phyloP scores from a whole-genome alignment of 1,139 yeast genomes.

The Pichia sp. region DNA sequence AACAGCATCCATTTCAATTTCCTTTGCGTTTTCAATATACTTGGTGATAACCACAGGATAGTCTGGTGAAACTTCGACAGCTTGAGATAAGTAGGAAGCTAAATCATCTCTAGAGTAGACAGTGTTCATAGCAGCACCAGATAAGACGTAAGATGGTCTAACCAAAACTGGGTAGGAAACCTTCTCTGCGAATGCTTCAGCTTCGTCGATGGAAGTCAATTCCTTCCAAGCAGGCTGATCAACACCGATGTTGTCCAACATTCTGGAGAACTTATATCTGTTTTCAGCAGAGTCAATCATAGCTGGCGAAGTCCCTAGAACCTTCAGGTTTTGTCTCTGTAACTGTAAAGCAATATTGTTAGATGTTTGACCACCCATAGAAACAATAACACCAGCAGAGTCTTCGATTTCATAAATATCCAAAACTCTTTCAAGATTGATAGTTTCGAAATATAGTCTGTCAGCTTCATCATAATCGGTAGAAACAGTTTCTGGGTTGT shows the following conservation, averaged over 20 bases:
- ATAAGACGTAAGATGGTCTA: constrained; percentile 94
- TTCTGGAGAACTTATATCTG: constrained; percentile 95
- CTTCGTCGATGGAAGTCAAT: constrained; percentile 88
- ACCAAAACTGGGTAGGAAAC: constrained; percentile 95
- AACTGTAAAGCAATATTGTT: constrained; percentile 92
- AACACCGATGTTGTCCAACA: constrained; percentile 94
- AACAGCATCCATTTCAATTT: constrained; percentile 98
- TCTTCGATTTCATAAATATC: constrained; percentile 93
- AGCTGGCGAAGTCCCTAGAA: constrained; percentile 95
- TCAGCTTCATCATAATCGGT: constrained; percentile 99
- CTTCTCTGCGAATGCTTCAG: constrained; percentile 85
- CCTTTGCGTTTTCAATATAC: constrained; percentile 95
- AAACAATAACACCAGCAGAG: constrained; percentile 87
- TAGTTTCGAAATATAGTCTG: constrained; percentile 92
- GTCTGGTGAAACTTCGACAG: constrained; percentile 95
- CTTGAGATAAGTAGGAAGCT: constrained; percentile 83
- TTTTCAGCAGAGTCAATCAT: constrained; percentile 98
- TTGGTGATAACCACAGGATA: constrained; percentile 97
- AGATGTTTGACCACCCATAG: constrained; percentile 99
- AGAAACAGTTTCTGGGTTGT: constrained; percentile 97
- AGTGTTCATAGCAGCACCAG: constrained; percentile 99
- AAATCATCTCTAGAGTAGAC: constrained; percentile 88
- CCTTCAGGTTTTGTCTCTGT: constrained; percentile 92
- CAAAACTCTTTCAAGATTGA: constrained; percentile 88
- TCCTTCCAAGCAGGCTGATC: constrained; percentile 99